Base-by-base conservation (phyloP, 352 stramenopile genomes). In the Saprolegnia parasitica region DNA sequence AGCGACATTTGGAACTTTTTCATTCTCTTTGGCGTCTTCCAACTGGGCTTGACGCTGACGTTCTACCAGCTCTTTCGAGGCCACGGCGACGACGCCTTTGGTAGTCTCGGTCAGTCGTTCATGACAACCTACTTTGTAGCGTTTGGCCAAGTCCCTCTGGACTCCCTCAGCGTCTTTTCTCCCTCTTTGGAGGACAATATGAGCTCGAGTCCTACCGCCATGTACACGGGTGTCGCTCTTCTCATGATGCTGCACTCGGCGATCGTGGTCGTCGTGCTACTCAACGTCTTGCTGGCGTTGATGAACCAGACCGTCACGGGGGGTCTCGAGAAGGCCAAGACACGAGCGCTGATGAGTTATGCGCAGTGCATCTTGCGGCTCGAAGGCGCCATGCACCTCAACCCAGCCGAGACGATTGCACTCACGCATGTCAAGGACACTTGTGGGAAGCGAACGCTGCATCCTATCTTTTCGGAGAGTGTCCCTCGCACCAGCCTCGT, bases 1-100 rank as follows among this genome's bases (percentile, higher is more conserved):
- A 15, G 32, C 20, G 55, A 62, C 24, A 35, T 62, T 32, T 39
- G 29, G 10, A 62, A 62, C 24, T 62, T 62, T 24, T 62, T 62
- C 24, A 62, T 62, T 39, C 32, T 62, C 2, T 62, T 62, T 45
- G 55, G 21, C 6, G 55, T 62, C 16, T 62, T 62, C 35, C 55
- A 62, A 62, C 11, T 62, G 3, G 55, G 55, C 20, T 45, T 62
- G 55, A 62, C 55, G 18, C 26, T 62, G 11, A 62, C 55, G 29
- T 62, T 45, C 32, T 45, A 45, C 3, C 42, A 49, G 8, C 42
- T 49, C 42, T 49, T 49, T 49, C 42, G 8, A n/a, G 13, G 42
- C 3, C 42, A 49, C 11, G 13, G 1, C 11, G 8, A 10, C 13
- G 42, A 49, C 42, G 42, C 42, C 11, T 49, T 49, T n/a, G 18